These are phyloP conservation scores for Sporopachydermia quercuum DNA, from an alignment of 805 yeast genomes.

Conservation along the genomic window DNA sequence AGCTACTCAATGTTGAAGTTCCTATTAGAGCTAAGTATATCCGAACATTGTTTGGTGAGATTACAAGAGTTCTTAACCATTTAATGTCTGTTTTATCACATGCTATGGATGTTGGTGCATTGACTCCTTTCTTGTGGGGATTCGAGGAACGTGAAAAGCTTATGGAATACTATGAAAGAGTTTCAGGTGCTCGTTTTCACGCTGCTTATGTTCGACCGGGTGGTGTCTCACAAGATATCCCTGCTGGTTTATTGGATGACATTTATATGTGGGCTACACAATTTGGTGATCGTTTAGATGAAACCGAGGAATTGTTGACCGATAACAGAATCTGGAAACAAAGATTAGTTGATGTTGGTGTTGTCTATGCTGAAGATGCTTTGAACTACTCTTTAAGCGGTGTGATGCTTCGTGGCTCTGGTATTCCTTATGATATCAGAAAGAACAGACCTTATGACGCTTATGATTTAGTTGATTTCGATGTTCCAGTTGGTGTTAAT, in stretches of 20 bases:
- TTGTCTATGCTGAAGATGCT: slow-evolving; percentile 76
- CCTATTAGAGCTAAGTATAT: slow-evolving; percentile 77
- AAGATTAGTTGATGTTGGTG: slow-evolving; percentile 71
- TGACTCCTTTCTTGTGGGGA: slow-evolving; percentile 89
- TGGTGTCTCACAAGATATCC: slow-evolving; percentile 80
- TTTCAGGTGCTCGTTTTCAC: slow-evolving; percentile 81
- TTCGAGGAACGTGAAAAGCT: slow-evolving; percentile 86
- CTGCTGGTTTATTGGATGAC: slow-evolving; percentile 76
- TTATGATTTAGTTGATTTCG: slow-evolving; percentile 73
- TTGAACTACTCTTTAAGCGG: slow-evolving; percentile 69
- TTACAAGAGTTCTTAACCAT: slow-evolving; percentile 72
- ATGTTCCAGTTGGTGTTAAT: slow-evolving; percentile 70
- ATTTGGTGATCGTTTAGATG: slow-evolving; percentile 85
- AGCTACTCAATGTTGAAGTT: slow-evolving; percentile 68
- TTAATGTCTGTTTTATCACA: slow-evolving; percentile 77
- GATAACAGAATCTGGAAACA: slow-evolving; percentile 89
- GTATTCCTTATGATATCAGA: slow-evolving; percentile 76
- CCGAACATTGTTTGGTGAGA: slow-evolving; percentile 75
- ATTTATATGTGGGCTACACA: slow-evolving; percentile 95
- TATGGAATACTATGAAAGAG: slow-evolving; percentile 87
- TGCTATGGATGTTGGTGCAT: slow-evolving; percentile 91
- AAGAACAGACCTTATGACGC: slow-evolving; percentile 85
- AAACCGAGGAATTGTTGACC: slow-evolving; percentile 76
- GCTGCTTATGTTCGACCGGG: slow-evolving; percentile 85
- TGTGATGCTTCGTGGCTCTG: slow-evolving; percentile 84